Percentiles rank a stretch among this genome's conserved stretches.
Evolutionary conservation across 768 basidiomycete genomes (phyloP).

Genomic region (Pisolithus microcarpus): DNA sequence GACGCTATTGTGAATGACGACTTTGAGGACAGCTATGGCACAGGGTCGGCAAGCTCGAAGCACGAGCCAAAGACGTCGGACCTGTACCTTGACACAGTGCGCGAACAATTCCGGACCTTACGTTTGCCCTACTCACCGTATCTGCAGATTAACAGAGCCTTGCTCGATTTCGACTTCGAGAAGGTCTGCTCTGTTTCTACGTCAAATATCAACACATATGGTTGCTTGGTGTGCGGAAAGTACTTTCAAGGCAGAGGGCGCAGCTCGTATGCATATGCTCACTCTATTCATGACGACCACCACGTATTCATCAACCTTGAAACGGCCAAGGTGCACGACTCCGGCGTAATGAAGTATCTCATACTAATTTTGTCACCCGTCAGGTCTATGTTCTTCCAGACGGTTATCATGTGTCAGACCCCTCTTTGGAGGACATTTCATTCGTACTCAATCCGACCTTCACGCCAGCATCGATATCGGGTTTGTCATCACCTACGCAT

Average conservation of each 20-base stretch:
- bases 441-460: conserved; percentile 88
- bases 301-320: conserved; percentile 97
- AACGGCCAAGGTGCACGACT: conserved; percentile 70
- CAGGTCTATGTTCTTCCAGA: conserved; percentile 97
- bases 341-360: conserved; percentile 11
- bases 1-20: conserved; percentile 17
- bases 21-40: conserved; percentile 21
- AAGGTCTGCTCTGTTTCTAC: conserved; percentile 96
- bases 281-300: conserved; percentile 96
- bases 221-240: conserved; percentile 95
- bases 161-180: conserved; percentile 98
- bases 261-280: conserved; percentile 90
- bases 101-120: conserved; percentile 24
- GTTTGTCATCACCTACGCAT: conserved; percentile 50
- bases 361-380: conserved; percentile 13
- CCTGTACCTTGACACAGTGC: conserved; percentile 89
- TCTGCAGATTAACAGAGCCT: conserved; percentile 76
- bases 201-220: conserved; percentile 96
- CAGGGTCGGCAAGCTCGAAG: conserved; percentile 17
- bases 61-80: conserved; percentile 54
- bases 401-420: conserved; percentile 93
- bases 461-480: conserved; percentile 47
- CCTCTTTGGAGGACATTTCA: conserved; percentile 91
- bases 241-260: conserved; percentile 97
- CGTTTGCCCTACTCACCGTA: conserved; percentile 13